A percentile compares a stretch with the other conserved stretches of the same genome.
These are phyloP conservation scores for Aspergillus proliferans DNA, from an alignment of 2,329 filamentous ascomycete genomes.

Conservation along the genomic window DNA sequence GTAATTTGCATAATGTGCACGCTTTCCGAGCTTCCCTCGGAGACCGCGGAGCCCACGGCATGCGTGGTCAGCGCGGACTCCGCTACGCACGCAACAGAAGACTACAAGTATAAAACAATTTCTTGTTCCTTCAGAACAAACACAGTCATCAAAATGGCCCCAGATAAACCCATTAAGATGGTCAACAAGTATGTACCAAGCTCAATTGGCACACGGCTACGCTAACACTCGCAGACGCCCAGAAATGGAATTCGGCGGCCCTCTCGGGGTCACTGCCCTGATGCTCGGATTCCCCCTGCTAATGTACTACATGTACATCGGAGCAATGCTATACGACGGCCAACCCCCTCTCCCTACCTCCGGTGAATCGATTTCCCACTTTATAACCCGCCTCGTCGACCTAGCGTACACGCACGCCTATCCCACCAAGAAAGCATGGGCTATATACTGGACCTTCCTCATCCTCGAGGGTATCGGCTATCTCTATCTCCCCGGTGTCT, in stretches of 20 bases:
- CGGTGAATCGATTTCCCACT: constrained; percentile 62
- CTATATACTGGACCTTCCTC: constrained; percentile 91
- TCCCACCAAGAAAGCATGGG: constrained; percentile 74
- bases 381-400: constrained; percentile 61
- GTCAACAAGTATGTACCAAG: neutral
- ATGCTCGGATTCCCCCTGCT: constrained; percentile 85
- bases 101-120: neutral
- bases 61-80: neutral
- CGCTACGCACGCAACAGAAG: neutral
- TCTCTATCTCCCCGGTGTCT: constrained; percentile 77
- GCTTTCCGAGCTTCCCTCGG: constrained; percentile 5
- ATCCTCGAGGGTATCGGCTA: constrained; percentile 77
- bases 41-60: neutral
- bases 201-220: neutral
- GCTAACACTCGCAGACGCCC: neutral
- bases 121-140: neutral
- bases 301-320: constrained; percentile 99
- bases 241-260: constrained; percentile 73
- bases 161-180: neutral
- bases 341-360: constrained; percentile 62
- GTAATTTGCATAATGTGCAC: no score
- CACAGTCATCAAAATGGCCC: neutral
- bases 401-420: constrained; percentile 78
- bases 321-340: constrained; percentile 83
- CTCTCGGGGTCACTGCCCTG: constrained; percentile 66